Evolutionary conservation across 257 asterid genomes (phyloP).

Genomic region (Leptodermis oblonga): DNA sequence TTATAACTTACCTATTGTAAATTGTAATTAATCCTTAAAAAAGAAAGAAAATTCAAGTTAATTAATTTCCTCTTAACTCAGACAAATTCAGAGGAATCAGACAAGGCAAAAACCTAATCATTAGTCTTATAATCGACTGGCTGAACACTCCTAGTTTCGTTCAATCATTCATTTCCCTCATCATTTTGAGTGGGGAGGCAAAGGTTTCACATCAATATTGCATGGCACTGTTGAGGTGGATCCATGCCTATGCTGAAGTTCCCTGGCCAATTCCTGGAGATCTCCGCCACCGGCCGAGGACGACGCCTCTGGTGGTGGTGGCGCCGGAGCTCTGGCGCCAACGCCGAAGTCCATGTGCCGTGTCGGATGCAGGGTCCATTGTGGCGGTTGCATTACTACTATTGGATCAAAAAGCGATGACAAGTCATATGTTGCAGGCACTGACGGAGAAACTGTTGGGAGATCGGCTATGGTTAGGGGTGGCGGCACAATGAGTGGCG

Average conservation of each 20-base stretch:
- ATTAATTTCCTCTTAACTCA: constrained; percentile 6
- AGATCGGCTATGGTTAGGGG: constrained; percentile 50
- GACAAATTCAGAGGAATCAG: neutral
- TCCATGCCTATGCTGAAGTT: constrained; percentile 61
- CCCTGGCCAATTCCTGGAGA: constrained; percentile 81
- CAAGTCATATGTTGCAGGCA: constrained; percentile 56
- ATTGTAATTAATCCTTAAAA: neutral
- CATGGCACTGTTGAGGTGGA: constrained; percentile 45
- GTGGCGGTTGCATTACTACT: constrained; percentile 39
- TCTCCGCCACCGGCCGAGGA: constrained; percentile 39
- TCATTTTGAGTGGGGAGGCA: constrained; percentile 47
- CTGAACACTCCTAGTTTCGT: too few relatives aligned
- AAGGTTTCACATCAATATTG: constrained; percentile 38
- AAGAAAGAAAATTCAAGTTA: neutral
- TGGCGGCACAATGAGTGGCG: constrained; percentile 29
- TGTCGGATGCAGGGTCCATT: constrained; percentile 50
- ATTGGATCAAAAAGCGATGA: constrained; percentile 62
- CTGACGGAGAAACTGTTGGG: constrained; percentile 32
- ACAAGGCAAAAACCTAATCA: neutral
- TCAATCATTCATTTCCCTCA: constrained; percentile 9
- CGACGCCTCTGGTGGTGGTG: neutral
- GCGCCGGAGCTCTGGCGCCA: constrained; percentile 8
- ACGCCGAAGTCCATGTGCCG: constrained; percentile 37
- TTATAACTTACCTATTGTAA: constrained; percentile 9
- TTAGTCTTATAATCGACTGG: too few relatives aligned